Evolutionary conservation across 768 basidiomycete genomes (phyloP), one percentile per base, ranked within the genome.

Genomic region (Agrocybe pediades): DNA sequence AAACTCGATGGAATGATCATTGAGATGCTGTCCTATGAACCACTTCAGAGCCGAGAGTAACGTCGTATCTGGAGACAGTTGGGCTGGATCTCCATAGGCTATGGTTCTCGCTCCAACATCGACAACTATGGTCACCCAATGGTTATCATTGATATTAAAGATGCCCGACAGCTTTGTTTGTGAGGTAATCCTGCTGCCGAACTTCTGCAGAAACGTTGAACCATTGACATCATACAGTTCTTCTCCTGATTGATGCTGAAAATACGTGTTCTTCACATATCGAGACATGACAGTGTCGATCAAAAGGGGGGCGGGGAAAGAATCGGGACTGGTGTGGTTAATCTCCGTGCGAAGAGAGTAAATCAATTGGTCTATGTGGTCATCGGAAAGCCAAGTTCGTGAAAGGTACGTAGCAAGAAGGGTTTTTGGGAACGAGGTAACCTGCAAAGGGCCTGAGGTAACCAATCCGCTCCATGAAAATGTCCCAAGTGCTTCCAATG

Each of bases 111-210:
- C 19, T 1, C 1, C 7, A 19, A 58, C n/a, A 29, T 59, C 55
- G 21, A 58, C 42, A 33, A 41, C 54, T 21, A 46, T 33, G 7
- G 56, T 26, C 7, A 65, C 41, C 62, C 62, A 65, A 42, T 65
- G 64, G 50, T 65, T 62, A 3, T 55, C 56, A 40, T 60, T 51
- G 36, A 61, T 30, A 43, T 65, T 57, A 30, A 30, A 62, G 23
- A 65, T 48, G 2, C 57, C 59, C 3, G 46, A 54, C 41, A 41
- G 41, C 17, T 41, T n/a, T n/a, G n/a, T 8, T 8, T 41, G 16
- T 17, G 16, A 8, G 7, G 41, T n/a, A n/a, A 41, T n/a, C 17
- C n/a, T 21, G 16, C 7, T n/a, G 6, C 41, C 41, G n/a, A 41
- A 41, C 8, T n/a, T n/a, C 9, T 41, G 41, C 8, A 41, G 6